Base-by-base conservation (phyloP, 1,284 basidiomycete species). In the Ustilago hordei region DNA sequence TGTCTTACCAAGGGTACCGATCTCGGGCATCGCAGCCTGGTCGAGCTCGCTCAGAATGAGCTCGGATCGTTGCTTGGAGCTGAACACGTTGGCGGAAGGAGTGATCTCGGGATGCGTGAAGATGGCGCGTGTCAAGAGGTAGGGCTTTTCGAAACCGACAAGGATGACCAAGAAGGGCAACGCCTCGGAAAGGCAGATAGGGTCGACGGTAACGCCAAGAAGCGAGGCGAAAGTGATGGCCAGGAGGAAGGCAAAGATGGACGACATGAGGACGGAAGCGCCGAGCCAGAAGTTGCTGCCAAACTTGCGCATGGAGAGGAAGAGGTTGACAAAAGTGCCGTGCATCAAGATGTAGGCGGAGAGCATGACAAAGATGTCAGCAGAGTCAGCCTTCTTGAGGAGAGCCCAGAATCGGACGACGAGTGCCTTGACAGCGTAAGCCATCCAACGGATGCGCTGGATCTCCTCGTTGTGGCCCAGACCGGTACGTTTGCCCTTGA, bases 101-200 rank as follows among this genome's bases (percentile, higher is more conserved):
- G 88, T 87, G 78, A 89, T 90, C 75, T 94, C 91, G 3, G 94
- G 93, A 81, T 95, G 93, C 23, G 91, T 90, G 87, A 98, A 94
- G 39, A 98, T 93, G 12, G 95, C 93, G 34, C 92, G 90, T 0
- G 95, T 95, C 45, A 99, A 91, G 12, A 94, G 91, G 69, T 95
- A 92, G 0, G 95, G 96, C 87, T 99, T 99, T 88, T 99, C 96
- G 85, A 98, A 99, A 13, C 96, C 96, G 65, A 99, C 92, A 0
- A 94, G 96, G 87, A 97, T 97, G 50, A 99, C 95, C 43, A 99
- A 89, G 91, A 99, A 99, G 0, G 96, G 96, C 2, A 99, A 89
- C 0, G 96, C 95, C 87, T 99, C 97, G 15, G 94, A 95, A 38
- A 99, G 89, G 17, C 92, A 91, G 65, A 99, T 92, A 2, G 94